A percentile compares a stretch with the other conserved stretches of the same genome.
These are phyloP conservation scores for Acanthamoeba healyi DNA, from an alignment of 208 protist species.

Conservation along the genomic window DNA sequence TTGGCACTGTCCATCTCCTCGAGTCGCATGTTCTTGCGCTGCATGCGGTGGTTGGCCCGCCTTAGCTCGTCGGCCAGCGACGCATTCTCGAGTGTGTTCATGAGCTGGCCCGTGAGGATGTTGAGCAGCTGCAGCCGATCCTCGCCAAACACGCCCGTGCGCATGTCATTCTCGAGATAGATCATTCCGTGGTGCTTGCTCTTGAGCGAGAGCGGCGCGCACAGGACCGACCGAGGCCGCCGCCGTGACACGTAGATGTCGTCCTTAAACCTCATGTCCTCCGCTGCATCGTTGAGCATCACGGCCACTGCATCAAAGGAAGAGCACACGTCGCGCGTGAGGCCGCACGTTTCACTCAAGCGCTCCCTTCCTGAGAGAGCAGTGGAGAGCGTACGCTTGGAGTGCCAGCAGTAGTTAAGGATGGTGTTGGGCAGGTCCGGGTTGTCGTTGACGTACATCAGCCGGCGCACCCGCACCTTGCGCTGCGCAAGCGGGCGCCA, in stretches of 20 bases:
- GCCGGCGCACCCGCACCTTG: neutral
- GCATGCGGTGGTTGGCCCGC: neutral
- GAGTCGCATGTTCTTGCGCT: neutral
- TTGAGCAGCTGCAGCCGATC: neutral
- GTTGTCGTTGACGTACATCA: neutral
- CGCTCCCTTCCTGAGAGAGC: no score
- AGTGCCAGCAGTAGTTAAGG: slow-evolving; percentile 62
- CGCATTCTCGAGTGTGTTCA: slow-evolving; percentile 60
- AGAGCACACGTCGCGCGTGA: no score
- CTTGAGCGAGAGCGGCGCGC: slow-evolving; percentile 26
- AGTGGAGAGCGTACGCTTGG: slow-evolving; percentile 17
- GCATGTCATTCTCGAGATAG: neutral
- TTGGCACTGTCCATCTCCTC: neutral
- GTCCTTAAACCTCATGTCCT: neutral
- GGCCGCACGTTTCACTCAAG: no score
- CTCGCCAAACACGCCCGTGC: neutral
- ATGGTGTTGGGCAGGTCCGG: slow-evolving; percentile 12
- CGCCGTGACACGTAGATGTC: neutral
- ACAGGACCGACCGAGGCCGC: slow-evolving; percentile 27
- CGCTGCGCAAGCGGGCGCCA: neutral
- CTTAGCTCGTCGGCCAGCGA: neutral
- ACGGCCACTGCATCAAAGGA: neutral
- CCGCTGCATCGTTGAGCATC: neutral
- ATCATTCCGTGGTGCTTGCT: neutral
- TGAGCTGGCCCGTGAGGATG: slow-evolving; percentile 38